Evolutionary conservation across 352 stramenopile genomes (phyloP).

Genomic region (Pythium chondricola): DNA sequence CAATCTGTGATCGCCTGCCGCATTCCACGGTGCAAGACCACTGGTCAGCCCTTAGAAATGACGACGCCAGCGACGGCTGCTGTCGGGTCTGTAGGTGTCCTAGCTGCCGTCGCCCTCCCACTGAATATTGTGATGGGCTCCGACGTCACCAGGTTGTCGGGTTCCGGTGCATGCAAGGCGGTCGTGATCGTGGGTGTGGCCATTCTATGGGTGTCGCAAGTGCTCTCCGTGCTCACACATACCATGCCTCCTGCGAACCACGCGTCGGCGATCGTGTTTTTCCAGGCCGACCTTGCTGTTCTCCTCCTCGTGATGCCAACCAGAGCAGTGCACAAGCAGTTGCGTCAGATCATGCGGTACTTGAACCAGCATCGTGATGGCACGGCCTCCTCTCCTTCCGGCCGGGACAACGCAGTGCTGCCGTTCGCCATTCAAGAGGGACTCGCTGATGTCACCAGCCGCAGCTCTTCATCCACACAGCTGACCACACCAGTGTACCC

Average conservation of each 20-base stretch:
- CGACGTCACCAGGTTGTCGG: not conserved
- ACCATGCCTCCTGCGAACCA: constrained; percentile 6
- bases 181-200: not conserved
- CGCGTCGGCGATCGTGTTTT: constrained; percentile 10
- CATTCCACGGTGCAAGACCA: not conserved
- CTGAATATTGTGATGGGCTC: not conserved
- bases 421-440: not conserved
- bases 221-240: constrained; percentile 2
- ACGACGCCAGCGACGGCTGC: not conserved
- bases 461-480: not conserved
- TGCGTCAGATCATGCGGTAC: not conserved
- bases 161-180: not conserved
- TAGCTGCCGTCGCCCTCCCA: not conserved
- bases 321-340: not conserved
- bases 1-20: not conserved
- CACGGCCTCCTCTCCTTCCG: too few relatives aligned
- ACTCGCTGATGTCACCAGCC: not conserved
- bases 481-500: not conserved
- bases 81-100: not conserved
- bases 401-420: not conserved
- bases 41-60: not conserved
- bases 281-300: constrained; percentile 12
- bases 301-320: constrained; percentile 1
- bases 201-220: constrained; percentile 2
- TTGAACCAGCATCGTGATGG: not conserved